These are phyloP conservation scores for Lepiota brunneoincarnata DNA, from an alignment of 768 basidiomycete genomes.

Conservation along the genomic window DNA sequence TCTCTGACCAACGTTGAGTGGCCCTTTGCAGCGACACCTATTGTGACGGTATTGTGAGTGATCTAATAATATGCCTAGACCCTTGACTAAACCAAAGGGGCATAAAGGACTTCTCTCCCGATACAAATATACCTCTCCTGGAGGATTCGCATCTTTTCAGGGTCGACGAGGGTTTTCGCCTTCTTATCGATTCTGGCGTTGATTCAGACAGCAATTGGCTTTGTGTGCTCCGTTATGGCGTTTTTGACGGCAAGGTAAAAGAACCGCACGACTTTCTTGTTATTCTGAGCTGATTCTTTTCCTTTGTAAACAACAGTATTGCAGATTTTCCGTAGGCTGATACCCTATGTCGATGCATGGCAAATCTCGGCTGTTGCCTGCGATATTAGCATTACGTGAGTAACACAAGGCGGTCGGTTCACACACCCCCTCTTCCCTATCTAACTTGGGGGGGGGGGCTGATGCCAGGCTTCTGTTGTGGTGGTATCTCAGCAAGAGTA, in stretches of 20 bases:
- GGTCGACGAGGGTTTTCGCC: constrained; percentile 20
- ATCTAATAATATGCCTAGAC: not conserved
- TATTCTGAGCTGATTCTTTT: not conserved
- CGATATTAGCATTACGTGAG: constrained; percentile 28
- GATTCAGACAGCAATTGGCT: constrained; percentile 21
- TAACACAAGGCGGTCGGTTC: not conserved
- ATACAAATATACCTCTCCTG: constrained; percentile 29
- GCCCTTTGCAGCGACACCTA: constrained; percentile 26
- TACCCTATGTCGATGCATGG: constrained; percentile 28
- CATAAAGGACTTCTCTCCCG: constrained; percentile 25
- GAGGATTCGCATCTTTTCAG: constrained; percentile 25
- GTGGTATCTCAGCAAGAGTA: constrained; percentile 22
- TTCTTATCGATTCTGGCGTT: constrained; percentile 17
- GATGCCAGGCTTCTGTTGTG: constrained; percentile 19
- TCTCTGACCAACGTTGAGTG: constrained; percentile 20
- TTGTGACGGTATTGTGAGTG: constrained; percentile 24
- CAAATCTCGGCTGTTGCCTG: constrained; percentile 23
- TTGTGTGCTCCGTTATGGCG: constrained; percentile 21
- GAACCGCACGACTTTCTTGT: not conserved
- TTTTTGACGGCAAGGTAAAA: constrained; percentile 20
- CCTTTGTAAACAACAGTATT: constrained; percentile 16
- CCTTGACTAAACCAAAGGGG: not conserved
- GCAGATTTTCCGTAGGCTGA: constrained; percentile 20
- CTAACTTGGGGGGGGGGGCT: not conserved
- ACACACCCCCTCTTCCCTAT: not conserved